Percentiles rank a stretch among this genome's conserved stretches.
Evolutionary conservation across 768 basidiomycete species (phyloP).

Genomic region (Brasilioporus rufonigricans): DNA sequence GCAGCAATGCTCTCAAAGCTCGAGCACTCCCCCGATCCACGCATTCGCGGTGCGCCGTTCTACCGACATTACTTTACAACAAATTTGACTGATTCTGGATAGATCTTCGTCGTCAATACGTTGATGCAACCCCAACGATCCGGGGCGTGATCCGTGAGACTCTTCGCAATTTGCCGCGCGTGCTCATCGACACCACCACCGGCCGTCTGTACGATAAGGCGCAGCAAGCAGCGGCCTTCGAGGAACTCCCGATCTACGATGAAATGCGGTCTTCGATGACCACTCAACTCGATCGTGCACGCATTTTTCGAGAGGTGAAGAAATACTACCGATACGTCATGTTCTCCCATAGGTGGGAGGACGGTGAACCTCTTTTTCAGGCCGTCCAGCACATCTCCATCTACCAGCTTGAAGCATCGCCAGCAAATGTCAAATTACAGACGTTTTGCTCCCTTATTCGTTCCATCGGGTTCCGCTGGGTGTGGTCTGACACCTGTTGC

Average conservation of each 20-base stretch:
- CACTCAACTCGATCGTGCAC: background rate
- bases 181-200: slow-evolving; percentile 4
- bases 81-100: background rate
- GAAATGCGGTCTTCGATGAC: slow-evolving; percentile 8
- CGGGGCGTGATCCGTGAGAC: background rate
- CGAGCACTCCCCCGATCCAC: background rate
- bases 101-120: slow-evolving; percentile 3
- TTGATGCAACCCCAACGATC: background rate
- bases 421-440: slow-evolving; percentile 4
- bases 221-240: slow-evolving; percentile 10
- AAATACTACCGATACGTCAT: slow-evolving; percentile 10
- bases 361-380: slow-evolving; percentile 3
- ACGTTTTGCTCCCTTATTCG: background rate
- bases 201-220: slow-evolving; percentile 9
- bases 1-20: background rate
- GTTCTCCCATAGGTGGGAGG: slow-evolving; percentile 11
- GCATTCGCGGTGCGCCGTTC: background rate
- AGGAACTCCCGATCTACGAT: background rate
- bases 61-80: background rate
- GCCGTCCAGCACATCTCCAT: slow-evolving; percentile 4
- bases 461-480: slow-evolving; percentile 11
- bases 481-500: slow-evolving; percentile 13
- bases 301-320: slow-evolving; percentile 6
- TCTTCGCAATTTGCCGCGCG: background rate
- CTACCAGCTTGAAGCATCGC: background rate